phyloP scores from a whole-genome alignment of 2,329 filamentous ascomycete genomes.

The Apiospora arundinis region DNA sequence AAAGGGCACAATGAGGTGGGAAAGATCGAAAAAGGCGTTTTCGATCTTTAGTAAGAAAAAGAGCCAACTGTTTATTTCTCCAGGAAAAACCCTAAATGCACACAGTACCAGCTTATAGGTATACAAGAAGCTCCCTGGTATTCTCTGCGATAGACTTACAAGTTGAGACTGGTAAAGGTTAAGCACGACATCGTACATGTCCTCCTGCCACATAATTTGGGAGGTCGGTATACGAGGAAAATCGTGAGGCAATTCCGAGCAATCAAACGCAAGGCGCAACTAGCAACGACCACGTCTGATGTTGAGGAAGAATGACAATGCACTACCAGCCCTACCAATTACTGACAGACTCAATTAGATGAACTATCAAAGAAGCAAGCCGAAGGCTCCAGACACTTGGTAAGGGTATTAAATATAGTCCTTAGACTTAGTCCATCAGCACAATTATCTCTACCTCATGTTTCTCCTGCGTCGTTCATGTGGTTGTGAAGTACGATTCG shows the following conservation, averaged over 20 bases:
- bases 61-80: slow-evolving; percentile 9
- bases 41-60: slow-evolving; percentile 1
- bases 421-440: background rate
- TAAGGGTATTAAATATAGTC: background rate
- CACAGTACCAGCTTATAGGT: background rate
- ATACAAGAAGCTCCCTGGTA: slow-evolving; percentile 1
- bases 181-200: background rate
- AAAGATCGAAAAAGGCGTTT: slow-evolving; percentile 1
- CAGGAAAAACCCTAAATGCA: background rate
- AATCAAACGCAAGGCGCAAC: background rate
- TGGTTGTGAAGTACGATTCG: background rate
- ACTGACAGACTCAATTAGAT: no score
- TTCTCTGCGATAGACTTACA: background rate
- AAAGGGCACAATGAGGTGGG: background rate
- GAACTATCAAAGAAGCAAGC: no score
- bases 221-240: background rate
- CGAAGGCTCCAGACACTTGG: no score
- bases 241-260: background rate
- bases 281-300: background rate
- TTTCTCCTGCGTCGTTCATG: background rate
- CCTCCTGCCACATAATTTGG: background rate
- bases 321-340: slow-evolving; percentile 2
- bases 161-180: background rate
- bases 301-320: background rate
- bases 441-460: background rate